Conservation (phyloP, 2,329 filamentous ascomycete genomes). For the Hypomyces perniciosus region DNA sequence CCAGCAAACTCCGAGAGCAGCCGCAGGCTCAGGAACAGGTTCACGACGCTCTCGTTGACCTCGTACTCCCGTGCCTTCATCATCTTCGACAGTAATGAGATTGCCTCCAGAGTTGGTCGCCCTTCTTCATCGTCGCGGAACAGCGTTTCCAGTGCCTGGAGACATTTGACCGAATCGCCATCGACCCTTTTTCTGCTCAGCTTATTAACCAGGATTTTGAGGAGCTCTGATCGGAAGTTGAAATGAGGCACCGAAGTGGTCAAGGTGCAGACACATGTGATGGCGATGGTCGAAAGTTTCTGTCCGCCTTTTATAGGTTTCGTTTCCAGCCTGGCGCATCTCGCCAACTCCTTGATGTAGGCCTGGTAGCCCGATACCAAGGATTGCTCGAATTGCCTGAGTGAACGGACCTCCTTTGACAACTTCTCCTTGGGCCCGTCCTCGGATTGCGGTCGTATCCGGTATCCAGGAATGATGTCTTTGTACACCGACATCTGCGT, state of each 20-base stretch:
- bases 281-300: slow-evolving; percentile 65
- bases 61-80: slow-evolving; percentile 82
- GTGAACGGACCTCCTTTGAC: slow-evolving; percentile 81
- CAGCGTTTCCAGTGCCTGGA: slow-evolving; percentile 70
- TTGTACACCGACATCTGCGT: slow-evolving; percentile 90
- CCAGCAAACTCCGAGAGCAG: slow-evolving; percentile 81
- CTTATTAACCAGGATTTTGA: slow-evolving; percentile 82
- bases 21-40: slow-evolving; percentile 85
- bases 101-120: slow-evolving; percentile 77
- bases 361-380: slow-evolving; percentile 78
- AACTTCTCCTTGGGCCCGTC: slow-evolving; percentile 71
- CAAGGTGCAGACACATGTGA: slow-evolving; percentile 78
- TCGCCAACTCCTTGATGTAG: slow-evolving; percentile 72
- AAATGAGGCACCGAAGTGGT: slow-evolving; percentile 85
- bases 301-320: slow-evolving; percentile 34
- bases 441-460: slow-evolving; percentile 77
- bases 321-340: slow-evolving; percentile 55
- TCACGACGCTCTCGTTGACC: slow-evolving; percentile 78
- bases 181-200: slow-evolving; percentile 68
- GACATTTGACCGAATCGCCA: slow-evolving; percentile 69
- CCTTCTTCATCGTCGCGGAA: slow-evolving; percentile 89
- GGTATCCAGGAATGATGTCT: slow-evolving; percentile 92
- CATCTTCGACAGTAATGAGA: slow-evolving; percentile 84
- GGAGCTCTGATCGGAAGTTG: slow-evolving; percentile 84
- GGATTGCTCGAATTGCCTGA: slow-evolving; percentile 81